phyloP scores from a whole-genome alignment of 345 rosid species.

The Brassica cretica region DNA sequence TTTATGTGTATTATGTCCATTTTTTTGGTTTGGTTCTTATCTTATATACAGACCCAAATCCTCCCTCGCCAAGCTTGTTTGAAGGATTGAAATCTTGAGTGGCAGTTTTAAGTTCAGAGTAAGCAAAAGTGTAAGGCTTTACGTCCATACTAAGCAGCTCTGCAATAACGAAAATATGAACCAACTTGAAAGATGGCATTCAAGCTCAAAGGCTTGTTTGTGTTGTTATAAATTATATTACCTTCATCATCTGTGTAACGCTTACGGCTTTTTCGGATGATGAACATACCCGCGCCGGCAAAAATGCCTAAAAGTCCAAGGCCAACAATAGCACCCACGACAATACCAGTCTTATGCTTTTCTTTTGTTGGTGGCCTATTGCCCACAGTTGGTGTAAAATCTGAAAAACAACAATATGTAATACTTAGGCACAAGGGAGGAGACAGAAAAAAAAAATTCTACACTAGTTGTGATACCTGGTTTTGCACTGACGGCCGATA shows the following conservation, averaged over 20 bases:
- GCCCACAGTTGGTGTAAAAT: neutral
- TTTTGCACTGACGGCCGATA: constrained; percentile 58
- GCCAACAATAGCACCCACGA: neutral
- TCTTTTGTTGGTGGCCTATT: neutral
- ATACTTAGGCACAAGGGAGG: neutral
- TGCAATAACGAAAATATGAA: constrained; percentile 25
- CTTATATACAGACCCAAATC: constrained; percentile 72
- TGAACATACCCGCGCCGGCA: constrained; percentile 30
- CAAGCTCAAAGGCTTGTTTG: constrained; percentile 2
- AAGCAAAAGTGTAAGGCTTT: constrained; percentile 59
- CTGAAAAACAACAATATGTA: neutral
- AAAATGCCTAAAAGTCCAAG: constrained; percentile 37
- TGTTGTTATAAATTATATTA: constrained; percentile 16
- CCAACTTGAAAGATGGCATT: neutral
- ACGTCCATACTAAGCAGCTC: constrained; percentile 54
- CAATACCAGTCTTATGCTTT: neutral
- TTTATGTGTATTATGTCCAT: neutral
- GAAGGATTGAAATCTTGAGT: constrained; percentile 55
- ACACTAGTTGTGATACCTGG: constrained; percentile 44
- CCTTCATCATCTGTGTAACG: constrained; percentile 56
- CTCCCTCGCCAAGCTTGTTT: constrained; percentile 80
- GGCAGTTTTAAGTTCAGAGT: constrained; percentile 58
- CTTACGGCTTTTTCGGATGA: constrained; percentile 42
- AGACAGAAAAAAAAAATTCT: neutral
- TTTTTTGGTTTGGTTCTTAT: constrained; percentile 22